Percentiles rank a stretch among this genome's conserved stretches.
Evolutionary conservation across 2,329 filamentous ascomycete species (phyloP).

Genomic region (Apiospora aurea): DNA sequence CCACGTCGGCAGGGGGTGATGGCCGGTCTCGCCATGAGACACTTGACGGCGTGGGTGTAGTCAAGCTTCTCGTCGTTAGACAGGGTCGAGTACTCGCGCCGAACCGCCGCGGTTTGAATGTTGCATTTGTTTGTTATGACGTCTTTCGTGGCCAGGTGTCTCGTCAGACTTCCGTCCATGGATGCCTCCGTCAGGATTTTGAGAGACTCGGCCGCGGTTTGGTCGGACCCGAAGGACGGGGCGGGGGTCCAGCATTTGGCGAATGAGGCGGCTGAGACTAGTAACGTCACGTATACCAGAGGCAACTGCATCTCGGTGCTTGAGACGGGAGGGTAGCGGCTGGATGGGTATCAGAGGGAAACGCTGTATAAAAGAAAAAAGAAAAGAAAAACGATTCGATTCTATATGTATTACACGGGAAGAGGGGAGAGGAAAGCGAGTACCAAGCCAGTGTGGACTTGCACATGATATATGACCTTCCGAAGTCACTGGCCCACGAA

Average conservation of each 20-base stretch:
- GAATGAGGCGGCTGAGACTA: neutral
- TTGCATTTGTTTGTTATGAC: neutral
- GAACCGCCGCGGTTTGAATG: neutral
- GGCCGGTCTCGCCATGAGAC: conserved; percentile 13
- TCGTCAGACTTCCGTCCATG: conserved; percentile 26
- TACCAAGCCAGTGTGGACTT: neutral
- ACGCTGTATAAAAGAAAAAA: no score
- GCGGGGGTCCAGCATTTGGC: conserved; percentile 4
- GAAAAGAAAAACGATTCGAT: neutral
- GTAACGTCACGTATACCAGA: neutral
- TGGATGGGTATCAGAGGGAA: no score
- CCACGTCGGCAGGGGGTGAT: conserved; percentile 19
- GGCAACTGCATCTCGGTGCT: neutral
- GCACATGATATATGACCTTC: neutral
- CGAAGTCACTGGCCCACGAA: neutral
- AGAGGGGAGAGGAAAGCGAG: no score
- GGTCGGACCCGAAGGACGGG: conserved; percentile 16
- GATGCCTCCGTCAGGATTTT: conserved; percentile 18
- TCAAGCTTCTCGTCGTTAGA: conserved; percentile 28
- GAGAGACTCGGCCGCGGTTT: conserved; percentile 26
- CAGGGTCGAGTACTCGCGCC: conserved; percentile 24
- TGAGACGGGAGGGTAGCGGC: rapidly evolving
- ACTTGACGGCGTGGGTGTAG: conserved; percentile 24
- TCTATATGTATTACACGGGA: neutral
- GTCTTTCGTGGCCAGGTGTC: conserved; percentile 7